phyloP scores from a whole-genome alignment of 768 basidiomycete genomes.

The Auriscalpium vulgare region DNA sequence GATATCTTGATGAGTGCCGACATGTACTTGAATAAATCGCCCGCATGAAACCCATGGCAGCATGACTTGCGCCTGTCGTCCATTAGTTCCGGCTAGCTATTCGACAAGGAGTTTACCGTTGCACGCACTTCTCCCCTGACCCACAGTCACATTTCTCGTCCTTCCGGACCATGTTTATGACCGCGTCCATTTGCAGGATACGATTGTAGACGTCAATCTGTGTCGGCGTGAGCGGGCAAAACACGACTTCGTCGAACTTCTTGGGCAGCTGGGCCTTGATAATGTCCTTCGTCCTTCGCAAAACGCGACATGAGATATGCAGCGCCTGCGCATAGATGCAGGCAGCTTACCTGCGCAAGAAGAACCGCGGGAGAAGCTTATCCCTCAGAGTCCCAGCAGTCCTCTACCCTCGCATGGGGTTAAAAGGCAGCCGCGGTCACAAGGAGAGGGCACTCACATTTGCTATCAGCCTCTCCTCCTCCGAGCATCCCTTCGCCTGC shows the following conservation, averaged over 20 bases:
- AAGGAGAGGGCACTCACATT: constrained; percentile 27
- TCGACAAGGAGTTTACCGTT: not conserved
- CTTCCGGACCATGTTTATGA: constrained; percentile 66
- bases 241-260: constrained; percentile 88
- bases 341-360: constrained; percentile 58
- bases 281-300: constrained; percentile 62
- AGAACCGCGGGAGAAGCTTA: constrained; percentile 72
- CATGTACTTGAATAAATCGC: constrained; percentile 68
- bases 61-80: constrained; percentile 50
- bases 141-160: constrained; percentile 72
- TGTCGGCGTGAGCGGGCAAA: constrained; percentile 73
- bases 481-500: constrained; percentile 57
- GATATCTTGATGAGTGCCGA: constrained; percentile 79
- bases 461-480: constrained; percentile 51
- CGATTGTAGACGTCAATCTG: constrained; percentile 72
- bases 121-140: constrained; percentile 44
- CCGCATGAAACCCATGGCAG: constrained; percentile 36
- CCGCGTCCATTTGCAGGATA: constrained; percentile 51
- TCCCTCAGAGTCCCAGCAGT: constrained; percentile 58
- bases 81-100: constrained; percentile 19
- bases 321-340: not conserved
- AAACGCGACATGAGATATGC: not conserved
- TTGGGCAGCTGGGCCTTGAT: constrained; percentile 75
- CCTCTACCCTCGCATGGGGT: constrained; percentile 24
- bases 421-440: no score